These are phyloP conservation scores for Cryphonectria radicalis DNA, from an alignment of 2,329 filamentous ascomycete species.

Conservation along the genomic window DNA sequence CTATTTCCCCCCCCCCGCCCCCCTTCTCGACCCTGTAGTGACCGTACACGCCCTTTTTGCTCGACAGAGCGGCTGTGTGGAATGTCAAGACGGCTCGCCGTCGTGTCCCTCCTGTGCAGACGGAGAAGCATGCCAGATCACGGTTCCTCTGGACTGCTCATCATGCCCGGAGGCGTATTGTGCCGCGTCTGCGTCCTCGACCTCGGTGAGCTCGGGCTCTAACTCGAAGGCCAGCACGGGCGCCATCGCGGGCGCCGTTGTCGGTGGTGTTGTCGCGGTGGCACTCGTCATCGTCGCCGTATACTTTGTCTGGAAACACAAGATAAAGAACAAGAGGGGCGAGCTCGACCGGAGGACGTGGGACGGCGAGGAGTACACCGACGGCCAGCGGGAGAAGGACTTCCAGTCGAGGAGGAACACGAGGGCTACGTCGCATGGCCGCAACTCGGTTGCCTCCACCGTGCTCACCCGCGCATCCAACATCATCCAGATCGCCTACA, in stretches of 20 bases:
- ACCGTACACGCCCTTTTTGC: conserved; percentile 41
- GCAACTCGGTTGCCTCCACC: conserved; percentile 90
- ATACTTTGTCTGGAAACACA: conserved; percentile 86
- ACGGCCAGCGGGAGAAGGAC: conserved; percentile 53
- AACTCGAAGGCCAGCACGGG: conserved; percentile 67
- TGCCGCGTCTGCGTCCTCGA: conserved; percentile 34
- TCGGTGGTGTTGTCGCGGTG: conserved; percentile 80
- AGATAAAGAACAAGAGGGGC: conserved; percentile 77
- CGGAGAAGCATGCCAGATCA: conserved; percentile 50
- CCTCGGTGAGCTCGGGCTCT: conserved; percentile 36
- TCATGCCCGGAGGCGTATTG: conserved; percentile 56
- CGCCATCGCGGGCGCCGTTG: conserved; percentile 87
- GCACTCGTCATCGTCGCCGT: conserved; percentile 71
- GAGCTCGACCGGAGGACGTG: conserved; percentile 59
- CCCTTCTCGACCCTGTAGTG: conserved; percentile 22
- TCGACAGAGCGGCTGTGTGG: conserved; percentile 49
- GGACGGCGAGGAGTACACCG: conserved; percentile 58
- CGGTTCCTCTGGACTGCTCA: conserved; percentile 49
- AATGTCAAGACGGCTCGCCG: conserved; percentile 48
- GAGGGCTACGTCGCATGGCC: conserved; percentile 81
- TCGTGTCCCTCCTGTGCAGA: conserved; percentile 52
- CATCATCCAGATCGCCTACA: conserved; percentile 99
- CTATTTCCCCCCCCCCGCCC: neutral
- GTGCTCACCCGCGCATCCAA: conserved; percentile 96
- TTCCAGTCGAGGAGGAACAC: conserved; percentile 60